Conservation (phyloP, 768 basidiomycete genomes). For the Termitomyces sp. region DNA sequence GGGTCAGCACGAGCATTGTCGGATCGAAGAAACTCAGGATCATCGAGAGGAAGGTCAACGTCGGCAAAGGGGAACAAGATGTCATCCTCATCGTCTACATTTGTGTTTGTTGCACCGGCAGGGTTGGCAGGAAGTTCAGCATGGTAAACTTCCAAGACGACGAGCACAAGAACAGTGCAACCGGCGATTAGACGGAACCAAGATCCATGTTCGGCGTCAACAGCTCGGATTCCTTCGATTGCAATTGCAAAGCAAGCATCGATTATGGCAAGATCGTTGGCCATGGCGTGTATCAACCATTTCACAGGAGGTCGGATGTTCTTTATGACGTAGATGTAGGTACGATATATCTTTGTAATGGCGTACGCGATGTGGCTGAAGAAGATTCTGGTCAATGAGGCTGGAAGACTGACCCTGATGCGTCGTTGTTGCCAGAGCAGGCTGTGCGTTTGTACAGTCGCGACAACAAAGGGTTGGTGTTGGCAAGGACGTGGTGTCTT, state of each 20-base stretch:
- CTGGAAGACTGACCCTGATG: not conserved
- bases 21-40: not conserved
- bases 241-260: not conserved
- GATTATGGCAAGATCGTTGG: not conserved
- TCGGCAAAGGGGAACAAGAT: not conserved
- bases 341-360: not conserved
- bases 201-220: not conserved
- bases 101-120: not conserved
- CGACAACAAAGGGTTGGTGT: not conserved
- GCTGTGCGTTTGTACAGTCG: not conserved
- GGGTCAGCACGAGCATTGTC: not conserved
- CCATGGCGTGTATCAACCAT: not conserved
- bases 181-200: not conserved
- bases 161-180: not conserved
- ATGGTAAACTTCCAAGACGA: not conserved
- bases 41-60: not conserved
- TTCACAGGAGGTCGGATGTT: not conserved
- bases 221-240: not conserved
- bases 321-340: not conserved
- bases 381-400: not conserved
- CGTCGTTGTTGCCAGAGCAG: not conserved
- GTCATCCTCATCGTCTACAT: not conserved
- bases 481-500: not conserved
- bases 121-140: not conserved
- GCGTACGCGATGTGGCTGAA: not conserved